Conservation (phyloP, 352 stramenopile genomes). For the Phytophthora pinifolia region DNA sequence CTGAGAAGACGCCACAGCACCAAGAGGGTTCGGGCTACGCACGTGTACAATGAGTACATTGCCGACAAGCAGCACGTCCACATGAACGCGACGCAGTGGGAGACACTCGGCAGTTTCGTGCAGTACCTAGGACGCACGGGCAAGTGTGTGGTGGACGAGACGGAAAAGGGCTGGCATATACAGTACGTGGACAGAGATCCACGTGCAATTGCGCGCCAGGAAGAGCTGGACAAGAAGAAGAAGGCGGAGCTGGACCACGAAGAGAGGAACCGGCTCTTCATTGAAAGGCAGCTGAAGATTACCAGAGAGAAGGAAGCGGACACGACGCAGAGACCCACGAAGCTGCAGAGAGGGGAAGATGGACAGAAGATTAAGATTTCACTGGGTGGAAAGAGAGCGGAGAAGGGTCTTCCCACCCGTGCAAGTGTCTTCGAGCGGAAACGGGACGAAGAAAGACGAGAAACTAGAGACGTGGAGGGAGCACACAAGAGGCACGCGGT, state of each 20-base stretch:
- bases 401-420: not conserved
- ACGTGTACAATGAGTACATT: conserved; percentile 99
- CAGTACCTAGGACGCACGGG: conserved; percentile 98
- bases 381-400: conserved; percentile 25
- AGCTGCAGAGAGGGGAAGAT: conserved; percentile 54
- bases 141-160: conserved; percentile 97
- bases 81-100: conserved; percentile 99
- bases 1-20: conserved; percentile 94
- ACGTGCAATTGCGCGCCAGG: conserved; percentile 85
- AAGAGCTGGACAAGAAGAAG: conserved; percentile 86
- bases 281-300: conserved; percentile 77
- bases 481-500: conserved; percentile 31
- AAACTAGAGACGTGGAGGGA: not conserved
- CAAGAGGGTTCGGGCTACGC: conserved; percentile 96
- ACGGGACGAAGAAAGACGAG: not conserved
- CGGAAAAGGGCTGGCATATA: conserved; percentile 98
- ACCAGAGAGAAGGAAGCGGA: conserved; percentile 37
- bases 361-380: conserved; percentile 48
- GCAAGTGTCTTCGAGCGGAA: conserved; percentile 22
- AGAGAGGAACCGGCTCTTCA: conserved; percentile 77
- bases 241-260: conserved; percentile 91
- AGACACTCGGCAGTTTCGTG: conserved; percentile 96
- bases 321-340: conserved; percentile 48
- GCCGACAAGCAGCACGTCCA: conserved; percentile 98
- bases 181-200: conserved; percentile 96